Percentiles rank a stretch among this genome's conserved stretches.
These are phyloP conservation scores for Roridomyces roridus DNA, from an alignment of 768 basidiomycete species.

Conservation along the genomic window DNA sequence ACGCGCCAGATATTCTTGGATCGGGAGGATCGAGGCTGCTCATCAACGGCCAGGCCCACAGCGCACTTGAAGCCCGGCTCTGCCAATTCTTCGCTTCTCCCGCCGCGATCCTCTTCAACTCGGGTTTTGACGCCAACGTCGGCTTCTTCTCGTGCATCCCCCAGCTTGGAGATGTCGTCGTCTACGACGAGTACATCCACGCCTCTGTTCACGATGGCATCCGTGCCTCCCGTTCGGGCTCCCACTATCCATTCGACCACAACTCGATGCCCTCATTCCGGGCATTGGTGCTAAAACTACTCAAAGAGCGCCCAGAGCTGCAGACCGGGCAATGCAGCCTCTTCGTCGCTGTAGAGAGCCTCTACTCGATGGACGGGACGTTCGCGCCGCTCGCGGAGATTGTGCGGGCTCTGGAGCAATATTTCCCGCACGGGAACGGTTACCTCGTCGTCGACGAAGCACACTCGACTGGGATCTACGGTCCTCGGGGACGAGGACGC, in stretches of 20 bases:
- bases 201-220: constrained; percentile 93
- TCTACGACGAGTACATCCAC: constrained; percentile 90
- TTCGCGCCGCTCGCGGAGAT: constrained; percentile 77
- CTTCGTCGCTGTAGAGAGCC: constrained; percentile 86
- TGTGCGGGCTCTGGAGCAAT: constrained; percentile 62
- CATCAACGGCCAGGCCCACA: constrained; percentile 76
- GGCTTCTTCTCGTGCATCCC: constrained; percentile 86
- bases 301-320: constrained; percentile 42
- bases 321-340: constrained; percentile 50
- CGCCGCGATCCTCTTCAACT: constrained; percentile 86
- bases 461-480: constrained; percentile 92
- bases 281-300: constrained; percentile 47
- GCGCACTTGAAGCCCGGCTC: constrained; percentile 73
- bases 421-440: constrained; percentile 67
- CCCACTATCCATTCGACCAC: constrained; percentile 66
- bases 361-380: constrained; percentile 98
- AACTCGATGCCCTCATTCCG: constrained; percentile 67
- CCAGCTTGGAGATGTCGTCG: constrained; percentile 74
- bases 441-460: constrained; percentile 92
- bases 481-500: constrained; percentile 75
- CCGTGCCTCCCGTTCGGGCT: constrained; percentile 61
- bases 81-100: constrained; percentile 63
- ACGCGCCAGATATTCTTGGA: constrained; percentile 70
- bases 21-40: constrained; percentile 89
- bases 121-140: constrained; percentile 92